These are phyloP conservation scores for Fagopyrum homotropicum DNA, from an alignment of 148 eudicot genomes.

Conservation along the genomic window DNA sequence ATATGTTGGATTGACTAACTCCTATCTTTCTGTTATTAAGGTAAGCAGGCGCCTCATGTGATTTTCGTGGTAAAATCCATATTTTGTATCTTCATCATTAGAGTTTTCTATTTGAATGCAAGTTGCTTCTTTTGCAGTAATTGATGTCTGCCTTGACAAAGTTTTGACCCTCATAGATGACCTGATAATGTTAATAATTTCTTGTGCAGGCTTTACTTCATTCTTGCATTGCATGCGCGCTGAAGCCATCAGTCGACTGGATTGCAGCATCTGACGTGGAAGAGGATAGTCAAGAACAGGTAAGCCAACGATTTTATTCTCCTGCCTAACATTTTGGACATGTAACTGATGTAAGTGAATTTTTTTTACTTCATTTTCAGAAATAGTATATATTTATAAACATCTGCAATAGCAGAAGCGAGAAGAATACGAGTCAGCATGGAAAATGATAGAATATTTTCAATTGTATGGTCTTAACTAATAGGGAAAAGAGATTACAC, in stretches of 20 bases:
- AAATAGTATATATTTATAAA: not conserved
- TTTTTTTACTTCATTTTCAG: not conserved
- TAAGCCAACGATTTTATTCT: constrained; percentile 15
- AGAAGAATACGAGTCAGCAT: constrained; percentile 77
- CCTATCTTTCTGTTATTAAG: constrained; percentile 85
- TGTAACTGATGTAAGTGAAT: not conserved
- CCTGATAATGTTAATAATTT: not conserved
- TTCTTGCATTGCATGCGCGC: constrained; percentile 88
- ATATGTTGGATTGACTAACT: constrained; percentile 85
- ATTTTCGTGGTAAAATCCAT: not conserved
- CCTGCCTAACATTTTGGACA: not conserved
- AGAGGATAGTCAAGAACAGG: constrained; percentile 75
- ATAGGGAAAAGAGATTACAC: no score
- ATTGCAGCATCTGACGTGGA: constrained; percentile 98
- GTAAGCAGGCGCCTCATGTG: constrained; percentile 22
- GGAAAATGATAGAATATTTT: no score
- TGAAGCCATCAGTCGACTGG: constrained; percentile 83
- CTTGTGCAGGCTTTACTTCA: constrained; percentile 72
- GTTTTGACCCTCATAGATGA: not conserved
- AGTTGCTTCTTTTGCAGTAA: not conserved
- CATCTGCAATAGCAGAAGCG: constrained; percentile 44
- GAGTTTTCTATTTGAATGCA: not conserved
- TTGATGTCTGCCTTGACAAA: not conserved
- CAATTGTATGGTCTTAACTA: no score
- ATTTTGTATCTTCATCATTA: not conserved